Conservation (phyloP, 1,139 yeast genomes). For the Geotrichum macrosporum region DNA sequence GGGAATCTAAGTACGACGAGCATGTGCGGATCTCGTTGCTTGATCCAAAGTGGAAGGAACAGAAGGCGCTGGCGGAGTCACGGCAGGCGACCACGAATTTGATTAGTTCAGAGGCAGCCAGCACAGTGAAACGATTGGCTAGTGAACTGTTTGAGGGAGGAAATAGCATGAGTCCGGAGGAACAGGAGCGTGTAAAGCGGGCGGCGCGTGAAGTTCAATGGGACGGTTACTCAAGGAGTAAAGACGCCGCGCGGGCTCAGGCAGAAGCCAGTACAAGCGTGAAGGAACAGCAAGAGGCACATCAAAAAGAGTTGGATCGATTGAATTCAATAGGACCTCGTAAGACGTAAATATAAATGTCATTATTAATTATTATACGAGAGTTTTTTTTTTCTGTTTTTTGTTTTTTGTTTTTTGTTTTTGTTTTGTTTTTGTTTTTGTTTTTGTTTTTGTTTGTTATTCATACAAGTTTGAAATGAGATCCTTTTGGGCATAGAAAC, state of each 20-base stretch:
- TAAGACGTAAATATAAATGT: background rate
- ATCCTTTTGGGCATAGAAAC: slow-evolving; percentile 39
- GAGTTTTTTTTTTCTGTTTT: no score
- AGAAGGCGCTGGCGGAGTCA: slow-evolving; percentile 56
- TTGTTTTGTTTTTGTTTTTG: background rate
- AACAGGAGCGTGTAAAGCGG: slow-evolving; percentile 23
- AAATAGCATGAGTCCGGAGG: slow-evolving; percentile 12
- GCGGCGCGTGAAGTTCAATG: slow-evolving; percentile 30
- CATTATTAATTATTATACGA: background rate
- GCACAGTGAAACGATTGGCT: slow-evolving; percentile 63
- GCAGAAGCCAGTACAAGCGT: slow-evolving; percentile 28
- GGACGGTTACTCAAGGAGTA: slow-evolving; percentile 33
- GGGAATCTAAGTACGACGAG: slow-evolving; percentile 66
- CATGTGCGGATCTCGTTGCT: slow-evolving; percentile 69
- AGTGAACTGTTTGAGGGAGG: slow-evolving; percentile 31
- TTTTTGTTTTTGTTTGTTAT: background rate
- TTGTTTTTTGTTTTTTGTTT: no score
- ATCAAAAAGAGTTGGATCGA: slow-evolving; percentile 24
- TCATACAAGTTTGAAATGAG: slow-evolving; percentile 23
- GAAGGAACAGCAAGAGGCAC: slow-evolving; percentile 27
- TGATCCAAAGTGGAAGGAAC: slow-evolving; percentile 75
- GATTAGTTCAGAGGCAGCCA: slow-evolving; percentile 65
- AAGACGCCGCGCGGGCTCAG: slow-evolving; percentile 28
- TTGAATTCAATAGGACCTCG: slow-evolving; percentile 31
- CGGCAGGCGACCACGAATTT: slow-evolving; percentile 62